Conservation (phyloP, 2,329 filamentous ascomycete species). For the Chrysosporium queenslandicum region DNA sequence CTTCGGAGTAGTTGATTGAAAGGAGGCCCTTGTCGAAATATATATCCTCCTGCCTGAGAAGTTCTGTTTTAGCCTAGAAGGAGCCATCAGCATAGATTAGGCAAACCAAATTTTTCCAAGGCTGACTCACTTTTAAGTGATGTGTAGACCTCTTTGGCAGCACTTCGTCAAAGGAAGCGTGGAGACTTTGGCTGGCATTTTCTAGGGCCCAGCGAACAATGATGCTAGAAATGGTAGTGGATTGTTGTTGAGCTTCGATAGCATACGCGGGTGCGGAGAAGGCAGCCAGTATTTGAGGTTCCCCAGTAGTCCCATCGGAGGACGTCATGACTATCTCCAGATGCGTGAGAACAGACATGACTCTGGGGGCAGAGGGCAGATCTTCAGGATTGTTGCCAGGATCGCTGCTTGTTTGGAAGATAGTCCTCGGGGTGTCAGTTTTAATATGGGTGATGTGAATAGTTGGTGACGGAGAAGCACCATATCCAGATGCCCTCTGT, state of each 20-base stretch:
- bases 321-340: slow-evolving; percentile 62
- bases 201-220: slow-evolving; percentile 73
- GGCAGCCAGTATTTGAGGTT: slow-evolving; percentile 60
- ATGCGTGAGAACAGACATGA: slow-evolving; percentile 56
- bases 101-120: neutral
- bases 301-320: slow-evolving; percentile 49
- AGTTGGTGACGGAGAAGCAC: slow-evolving; percentile 21
- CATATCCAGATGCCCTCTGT: slow-evolving; percentile 1
- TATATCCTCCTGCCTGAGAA: slow-evolving; percentile 59
- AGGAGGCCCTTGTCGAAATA: slow-evolving; percentile 61
- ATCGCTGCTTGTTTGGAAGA: slow-evolving; percentile 23
- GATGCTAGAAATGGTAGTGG: slow-evolving; percentile 58
- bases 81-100: neutral
- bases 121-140: slow-evolving; percentile 27
- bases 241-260: slow-evolving; percentile 43
- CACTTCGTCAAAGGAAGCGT: slow-evolving; percentile 68
- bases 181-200: slow-evolving; percentile 55
- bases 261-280: slow-evolving; percentile 53
- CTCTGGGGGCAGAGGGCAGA: slow-evolving; percentile 18
- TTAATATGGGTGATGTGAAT: slow-evolving; percentile 33
- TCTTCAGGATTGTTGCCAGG: slow-evolving; percentile 21
- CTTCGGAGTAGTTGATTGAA: slow-evolving; percentile 56
- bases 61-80: slow-evolving; percentile 38
- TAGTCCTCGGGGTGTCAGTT: slow-evolving; percentile 27
- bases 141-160: slow-evolving; percentile 53